Conservation (phyloP, 2,329 filamentous ascomycete species). For the Fusarium pilosicola region DNA sequence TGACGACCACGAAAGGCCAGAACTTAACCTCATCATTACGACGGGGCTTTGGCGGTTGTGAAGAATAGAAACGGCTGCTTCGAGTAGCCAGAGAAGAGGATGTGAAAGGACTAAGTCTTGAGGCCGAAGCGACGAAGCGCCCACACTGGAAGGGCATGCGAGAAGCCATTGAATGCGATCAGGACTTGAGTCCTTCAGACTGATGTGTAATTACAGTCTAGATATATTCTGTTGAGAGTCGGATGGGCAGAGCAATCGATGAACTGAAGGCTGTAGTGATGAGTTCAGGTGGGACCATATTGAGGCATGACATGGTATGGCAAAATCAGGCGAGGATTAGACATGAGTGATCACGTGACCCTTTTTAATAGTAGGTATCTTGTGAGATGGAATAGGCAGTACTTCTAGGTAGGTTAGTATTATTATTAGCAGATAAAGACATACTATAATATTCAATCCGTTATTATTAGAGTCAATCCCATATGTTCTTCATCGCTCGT, state of each 20-base stretch:
- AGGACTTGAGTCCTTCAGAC: neutral
- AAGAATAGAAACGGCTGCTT: slow-evolving; percentile 54
- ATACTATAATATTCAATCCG: neutral
- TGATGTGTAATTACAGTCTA: neutral
- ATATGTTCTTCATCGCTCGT: neutral
- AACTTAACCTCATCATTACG: slow-evolving; percentile 60
- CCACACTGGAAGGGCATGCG: slow-evolving; percentile 44
- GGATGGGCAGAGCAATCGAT: neutral
- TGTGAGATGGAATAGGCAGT: neutral
- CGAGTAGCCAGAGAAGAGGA: slow-evolving; percentile 25
- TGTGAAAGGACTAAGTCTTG: slow-evolving; percentile 29
- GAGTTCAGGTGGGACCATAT: neutral
- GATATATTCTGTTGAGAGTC: neutral
- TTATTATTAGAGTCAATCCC: neutral
- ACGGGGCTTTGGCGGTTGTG: slow-evolving; percentile 51
- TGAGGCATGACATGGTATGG: slow-evolving; percentile 11
- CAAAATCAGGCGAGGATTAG: slow-evolving; percentile 13
- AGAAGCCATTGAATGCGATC: slow-evolving; percentile 46
- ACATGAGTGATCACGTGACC: slow-evolving; percentile 20
- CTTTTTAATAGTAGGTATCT: fast-evolving
- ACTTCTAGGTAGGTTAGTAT: neutral
- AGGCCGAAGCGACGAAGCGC: slow-evolving; percentile 41
- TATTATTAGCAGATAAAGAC: neutral
- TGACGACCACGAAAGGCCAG: slow-evolving; percentile 65
- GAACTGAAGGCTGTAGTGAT: neutral